Evolutionary conservation across 78 protist genomes (phyloP).

Genomic region (Monosiga brevicollis): DNA sequence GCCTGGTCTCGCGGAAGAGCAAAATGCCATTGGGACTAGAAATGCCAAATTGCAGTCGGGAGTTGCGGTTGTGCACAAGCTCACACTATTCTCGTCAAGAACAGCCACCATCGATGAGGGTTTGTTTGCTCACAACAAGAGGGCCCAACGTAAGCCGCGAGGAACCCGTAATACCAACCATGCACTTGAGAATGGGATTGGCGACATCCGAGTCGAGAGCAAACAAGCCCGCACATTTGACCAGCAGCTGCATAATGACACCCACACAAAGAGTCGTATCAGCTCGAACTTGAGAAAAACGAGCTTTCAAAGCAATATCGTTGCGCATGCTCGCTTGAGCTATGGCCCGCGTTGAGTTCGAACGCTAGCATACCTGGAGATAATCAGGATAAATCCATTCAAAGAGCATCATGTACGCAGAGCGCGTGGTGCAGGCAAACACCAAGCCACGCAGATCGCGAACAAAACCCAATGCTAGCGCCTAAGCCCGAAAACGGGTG

Average conservation of each 20-base stretch:
- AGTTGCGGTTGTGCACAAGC: slow-evolving; percentile 28
- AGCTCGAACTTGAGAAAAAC: background rate
- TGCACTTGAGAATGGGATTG: slow-evolving; percentile 7
- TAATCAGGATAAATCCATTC: slow-evolving; percentile 46
- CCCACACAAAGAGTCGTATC: background rate
- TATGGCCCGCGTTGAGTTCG: too few relatives aligned
- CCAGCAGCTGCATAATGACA: background rate
- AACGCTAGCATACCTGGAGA: slow-evolving; percentile 13
- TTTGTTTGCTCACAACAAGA: background rate
- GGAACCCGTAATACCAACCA: slow-evolving; percentile 1
- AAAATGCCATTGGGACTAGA: slow-evolving; percentile 51
- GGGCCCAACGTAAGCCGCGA: background rate
- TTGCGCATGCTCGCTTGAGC: too few relatives aligned
- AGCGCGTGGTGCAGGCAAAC: slow-evolving; percentile 16
- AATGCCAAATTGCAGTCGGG: slow-evolving; percentile 36
- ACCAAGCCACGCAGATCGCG: slow-evolving; percentile 48
- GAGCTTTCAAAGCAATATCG: too few relatives aligned
- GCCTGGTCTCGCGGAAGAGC: slow-evolving; percentile 45
- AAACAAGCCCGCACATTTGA: slow-evolving; percentile 1
- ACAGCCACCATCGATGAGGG: background rate
- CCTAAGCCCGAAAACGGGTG: background rate
- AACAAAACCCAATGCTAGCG: slow-evolving; percentile 14
- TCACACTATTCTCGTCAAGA: slow-evolving; percentile 9
- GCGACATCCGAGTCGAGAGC: slow-evolving; percentile 18
- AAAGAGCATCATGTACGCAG: slow-evolving; percentile 32